Percentiles rank a stretch among this genome's conserved stretches.
phyloP scores from a whole-genome alignment of 2,329 filamentous ascomycete genomes.

The Triangularia verruculosa region DNA sequence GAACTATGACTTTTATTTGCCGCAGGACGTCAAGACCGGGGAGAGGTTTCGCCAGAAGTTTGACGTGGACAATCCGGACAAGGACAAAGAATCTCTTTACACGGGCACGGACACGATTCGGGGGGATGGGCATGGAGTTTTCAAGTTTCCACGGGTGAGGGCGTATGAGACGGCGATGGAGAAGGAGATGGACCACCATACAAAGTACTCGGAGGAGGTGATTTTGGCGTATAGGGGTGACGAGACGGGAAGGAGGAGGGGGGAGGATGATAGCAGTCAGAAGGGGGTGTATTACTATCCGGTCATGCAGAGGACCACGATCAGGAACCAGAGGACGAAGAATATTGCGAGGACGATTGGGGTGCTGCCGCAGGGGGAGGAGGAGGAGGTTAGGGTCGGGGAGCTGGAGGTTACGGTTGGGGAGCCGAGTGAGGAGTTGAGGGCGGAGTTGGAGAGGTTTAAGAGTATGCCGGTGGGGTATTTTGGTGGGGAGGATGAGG shows the following conservation, averaged over 20 bases:
- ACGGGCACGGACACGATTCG: conserved; percentile 41
- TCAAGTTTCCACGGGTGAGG: conserved; percentile 60
- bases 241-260: conserved; percentile 33
- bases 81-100: conserved; percentile 54
- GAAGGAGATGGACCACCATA: conserved; percentile 52
- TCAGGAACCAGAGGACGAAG: conserved; percentile 62
- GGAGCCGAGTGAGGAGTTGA: conserved; percentile 54
- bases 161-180: conserved; percentile 63
- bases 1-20: conserved; percentile 67
- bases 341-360: conserved; percentile 56
- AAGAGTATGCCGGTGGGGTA: conserved; percentile 51
- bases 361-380: conserved; percentile 37
- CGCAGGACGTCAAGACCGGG: conserved; percentile 46
- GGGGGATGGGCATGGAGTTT: conserved; percentile 40
- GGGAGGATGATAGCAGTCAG: conserved; percentile 43
- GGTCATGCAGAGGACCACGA: conserved; percentile 60
- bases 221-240: conserved; percentile 58
- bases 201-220: conserved; percentile 63
- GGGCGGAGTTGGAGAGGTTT: conserved; percentile 50
- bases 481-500: conserved; percentile 38
- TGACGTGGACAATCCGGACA: conserved; percentile 54
- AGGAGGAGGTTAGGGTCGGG: conserved; percentile 52
- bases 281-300: conserved; percentile 67
- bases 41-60: conserved; percentile 60
- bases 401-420: conserved; percentile 54